phyloP scores from a whole-genome alignment of 768 basidiomycete species.

The Leccinum subtestaceum region DNA sequence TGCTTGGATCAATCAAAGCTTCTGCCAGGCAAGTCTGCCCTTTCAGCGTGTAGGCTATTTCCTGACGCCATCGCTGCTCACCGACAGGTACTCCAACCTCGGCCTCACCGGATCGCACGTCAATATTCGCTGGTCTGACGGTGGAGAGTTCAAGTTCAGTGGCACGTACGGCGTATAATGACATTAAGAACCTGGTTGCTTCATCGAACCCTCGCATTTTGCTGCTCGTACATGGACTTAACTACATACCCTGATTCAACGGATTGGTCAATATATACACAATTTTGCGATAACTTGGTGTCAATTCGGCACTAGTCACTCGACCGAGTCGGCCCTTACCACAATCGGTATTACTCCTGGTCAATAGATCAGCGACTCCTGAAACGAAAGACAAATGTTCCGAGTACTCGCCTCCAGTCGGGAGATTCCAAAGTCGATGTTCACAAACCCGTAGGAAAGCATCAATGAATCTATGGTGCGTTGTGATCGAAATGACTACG shows the following conservation, averaged over 20 bases:
- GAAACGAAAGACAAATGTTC: too few relatives aligned
- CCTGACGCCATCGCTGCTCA: neutral
- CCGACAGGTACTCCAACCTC: conserved; percentile 38
- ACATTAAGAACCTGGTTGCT: neutral
- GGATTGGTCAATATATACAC: neutral
- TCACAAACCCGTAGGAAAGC: conserved; percentile 50
- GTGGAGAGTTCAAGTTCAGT: conserved; percentile 58
- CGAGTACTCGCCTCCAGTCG: conserved; percentile 57
- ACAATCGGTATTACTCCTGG: conserved; percentile 29
- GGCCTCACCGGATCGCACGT: conserved; percentile 41
- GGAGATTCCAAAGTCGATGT: conserved; percentile 44
- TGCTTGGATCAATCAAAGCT: conserved; percentile 35
- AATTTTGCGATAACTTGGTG: neutral
- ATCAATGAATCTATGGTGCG: conserved; percentile 61
- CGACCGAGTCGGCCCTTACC: conserved; percentile 9
- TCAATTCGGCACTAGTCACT: conserved; percentile 12
- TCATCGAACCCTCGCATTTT: neutral
- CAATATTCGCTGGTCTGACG: conserved; percentile 44
- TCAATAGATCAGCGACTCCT: conserved; percentile 1
- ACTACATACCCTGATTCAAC: neutral
- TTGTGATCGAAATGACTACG: conserved; percentile 63
- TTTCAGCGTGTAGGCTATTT: neutral
- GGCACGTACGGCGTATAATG: conserved; percentile 42
- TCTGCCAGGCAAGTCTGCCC: conserved; percentile 35
- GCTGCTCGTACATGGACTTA: neutral